phyloP scores from a whole-genome alignment of 2,329 filamentous ascomycete genomes.

The Fusarium burgessii region DNA sequence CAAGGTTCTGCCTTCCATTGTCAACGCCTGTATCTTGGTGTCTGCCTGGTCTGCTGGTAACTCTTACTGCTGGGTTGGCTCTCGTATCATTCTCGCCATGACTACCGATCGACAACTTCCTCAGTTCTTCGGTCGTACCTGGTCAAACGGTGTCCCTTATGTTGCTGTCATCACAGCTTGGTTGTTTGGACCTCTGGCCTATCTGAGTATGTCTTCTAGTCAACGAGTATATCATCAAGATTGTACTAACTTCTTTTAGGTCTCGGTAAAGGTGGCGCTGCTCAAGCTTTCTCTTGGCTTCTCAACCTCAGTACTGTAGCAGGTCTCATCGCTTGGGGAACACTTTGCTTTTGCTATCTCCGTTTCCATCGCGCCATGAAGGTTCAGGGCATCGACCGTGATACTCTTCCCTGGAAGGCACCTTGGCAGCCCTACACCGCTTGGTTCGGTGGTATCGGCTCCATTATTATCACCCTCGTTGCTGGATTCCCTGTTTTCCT shows the following conservation, averaged over 20 bases:
- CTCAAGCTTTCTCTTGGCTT: constrained; percentile 77
- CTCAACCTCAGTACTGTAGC: constrained; percentile 75
- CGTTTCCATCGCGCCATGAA: constrained; percentile 62
- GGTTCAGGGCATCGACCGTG: constrained; percentile 67
- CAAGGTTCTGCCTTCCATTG: constrained; percentile 70
- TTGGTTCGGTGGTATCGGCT: constrained; percentile 68
- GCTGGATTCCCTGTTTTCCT: constrained; percentile 84
- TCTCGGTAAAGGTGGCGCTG: constrained; percentile 59
- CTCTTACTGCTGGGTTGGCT: constrained; percentile 65
- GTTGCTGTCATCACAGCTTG: constrained; percentile 65
- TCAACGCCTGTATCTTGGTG: constrained; percentile 76
- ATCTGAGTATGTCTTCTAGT: constrained; percentile 69
- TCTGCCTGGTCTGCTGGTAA: constrained; percentile 74
- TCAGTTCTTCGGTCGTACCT: constrained; percentile 68
- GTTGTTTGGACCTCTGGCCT: constrained; percentile 74
- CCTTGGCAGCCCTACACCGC: constrained; percentile 72
- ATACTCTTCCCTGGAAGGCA: constrained; percentile 64
- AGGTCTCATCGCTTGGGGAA: constrained; percentile 70
- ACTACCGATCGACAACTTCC: constrained; percentile 76
- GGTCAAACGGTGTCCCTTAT: constrained; percentile 70
- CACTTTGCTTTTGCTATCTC: constrained; percentile 68
- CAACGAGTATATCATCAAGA: accelerated
- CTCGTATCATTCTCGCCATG: constrained; percentile 77
- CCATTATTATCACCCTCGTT: constrained; percentile 74
- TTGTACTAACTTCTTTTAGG: not conserved